These are phyloP conservation scores for Neurospora pannonica DNA, from an alignment of 495 filamentous ascomycete genomes.

Conservation along the genomic window DNA sequence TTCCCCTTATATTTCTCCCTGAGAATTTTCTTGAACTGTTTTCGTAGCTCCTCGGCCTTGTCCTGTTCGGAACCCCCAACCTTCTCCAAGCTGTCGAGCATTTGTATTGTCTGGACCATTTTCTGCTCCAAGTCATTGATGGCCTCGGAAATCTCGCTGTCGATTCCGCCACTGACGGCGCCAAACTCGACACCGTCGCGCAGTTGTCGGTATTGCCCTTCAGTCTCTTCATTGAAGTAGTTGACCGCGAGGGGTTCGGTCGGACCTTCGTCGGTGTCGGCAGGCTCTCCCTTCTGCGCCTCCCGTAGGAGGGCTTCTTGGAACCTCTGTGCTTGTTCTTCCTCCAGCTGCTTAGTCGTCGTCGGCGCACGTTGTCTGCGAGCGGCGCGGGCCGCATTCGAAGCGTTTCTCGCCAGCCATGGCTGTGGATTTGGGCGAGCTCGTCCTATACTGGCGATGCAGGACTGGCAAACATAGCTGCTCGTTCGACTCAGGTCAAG, in stretches of 20 bases:
- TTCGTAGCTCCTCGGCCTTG: slow-evolving; percentile 22
- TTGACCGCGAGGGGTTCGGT: slow-evolving; percentile 18
- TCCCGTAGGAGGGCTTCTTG: not conserved
- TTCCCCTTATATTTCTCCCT: slow-evolving; percentile 25
- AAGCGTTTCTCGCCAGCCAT: slow-evolving; percentile 14
- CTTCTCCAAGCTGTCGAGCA: slow-evolving; percentile 27
- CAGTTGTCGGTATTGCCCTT: slow-evolving; percentile 26
- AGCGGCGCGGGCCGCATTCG: slow-evolving; percentile 5
- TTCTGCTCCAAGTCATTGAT: slow-evolving; percentile 45
- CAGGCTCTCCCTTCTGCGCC: not conserved
- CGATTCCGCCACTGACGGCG: slow-evolving; percentile 34
- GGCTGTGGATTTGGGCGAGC: slow-evolving; percentile 7
- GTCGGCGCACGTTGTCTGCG: not conserved
- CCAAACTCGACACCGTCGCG: slow-evolving; percentile 26
- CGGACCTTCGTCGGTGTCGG: not conserved
- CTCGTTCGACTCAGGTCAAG: slow-evolving; percentile 18
- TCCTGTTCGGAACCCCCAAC: slow-evolving; percentile 20
- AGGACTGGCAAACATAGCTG: slow-evolving; percentile 28
- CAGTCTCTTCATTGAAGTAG: slow-evolving; percentile 36
- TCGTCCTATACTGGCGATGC: slow-evolving; percentile 16
- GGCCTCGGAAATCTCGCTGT: slow-evolving; percentile 29
- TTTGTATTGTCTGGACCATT: slow-evolving; percentile 32
- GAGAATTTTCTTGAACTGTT: slow-evolving; percentile 27
- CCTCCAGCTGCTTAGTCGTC: not conserved
- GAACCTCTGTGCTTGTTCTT: not conserved